Evolutionary conservation across 305 asterid species (phyloP).

Genomic region (Ilex paraguariensis): DNA sequence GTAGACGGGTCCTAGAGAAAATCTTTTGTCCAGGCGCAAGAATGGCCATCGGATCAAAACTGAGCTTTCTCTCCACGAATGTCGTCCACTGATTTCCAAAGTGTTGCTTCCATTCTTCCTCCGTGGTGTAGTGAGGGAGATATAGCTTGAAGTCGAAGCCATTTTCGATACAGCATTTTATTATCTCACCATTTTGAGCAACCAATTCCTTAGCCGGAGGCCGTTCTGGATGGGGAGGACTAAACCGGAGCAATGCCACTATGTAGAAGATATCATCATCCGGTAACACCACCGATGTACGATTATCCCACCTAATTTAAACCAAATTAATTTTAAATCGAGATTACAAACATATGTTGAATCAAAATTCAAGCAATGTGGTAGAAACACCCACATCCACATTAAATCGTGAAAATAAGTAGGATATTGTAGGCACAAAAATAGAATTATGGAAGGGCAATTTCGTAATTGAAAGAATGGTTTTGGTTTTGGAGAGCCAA

Average conservation of each 20-base stretch:
- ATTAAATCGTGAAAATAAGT: too few relatives aligned
- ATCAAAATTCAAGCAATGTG: too few relatives aligned
- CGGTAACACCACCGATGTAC: conserved; percentile 62
- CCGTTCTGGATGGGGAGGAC: conserved; percentile 45
- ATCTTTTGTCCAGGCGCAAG: conserved; percentile 89
- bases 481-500: too few relatives aligned
- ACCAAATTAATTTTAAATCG: not conserved
- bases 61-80: conserved; percentile 50
- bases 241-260: conserved; percentile 69
- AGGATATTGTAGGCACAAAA: too few relatives aligned
- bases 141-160: conserved; percentile 60
- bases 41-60: conserved; percentile 73
- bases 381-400: too few relatives aligned
- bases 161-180: conserved; percentile 42
- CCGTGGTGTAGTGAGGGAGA: conserved; percentile 60
- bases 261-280: conserved; percentile 61
- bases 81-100: conserved; percentile 73
- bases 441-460: too few relatives aligned
- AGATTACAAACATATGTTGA: not conserved
- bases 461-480: too few relatives aligned
- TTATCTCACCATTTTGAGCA: conserved; percentile 56
- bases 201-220: conserved; percentile 47
- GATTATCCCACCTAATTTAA: conserved; percentile 61
- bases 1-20: conserved; percentile 41
- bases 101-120: conserved; percentile 58